A percentile compares a stretch with the other conserved stretches of the same genome.
Conservation (phyloP, 1,284 basidiomycete genomes). For the Pyrrhoderma noxium region DNA sequence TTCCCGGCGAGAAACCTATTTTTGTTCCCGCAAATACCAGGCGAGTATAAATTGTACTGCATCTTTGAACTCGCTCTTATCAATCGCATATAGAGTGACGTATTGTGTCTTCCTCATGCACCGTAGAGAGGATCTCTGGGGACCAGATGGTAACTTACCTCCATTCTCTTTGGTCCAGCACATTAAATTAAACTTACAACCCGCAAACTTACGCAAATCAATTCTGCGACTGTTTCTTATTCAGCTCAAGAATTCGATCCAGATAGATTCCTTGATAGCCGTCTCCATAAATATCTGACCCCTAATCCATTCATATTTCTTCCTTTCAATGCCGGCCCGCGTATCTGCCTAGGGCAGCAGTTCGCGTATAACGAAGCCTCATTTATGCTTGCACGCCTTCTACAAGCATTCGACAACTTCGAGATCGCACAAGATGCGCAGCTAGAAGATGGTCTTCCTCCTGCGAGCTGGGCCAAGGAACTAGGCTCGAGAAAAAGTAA, state of each 20-base stretch:
- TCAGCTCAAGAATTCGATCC: conserved; percentile 40
- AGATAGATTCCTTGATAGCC: conserved; percentile 35
- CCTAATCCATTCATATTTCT: conserved; percentile 42
- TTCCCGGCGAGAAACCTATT: conserved; percentile 35
- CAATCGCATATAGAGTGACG: conserved; percentile 3
- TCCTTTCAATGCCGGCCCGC: conserved; percentile 43
- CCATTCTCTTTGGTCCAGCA: background rate
- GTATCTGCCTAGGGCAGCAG: conserved; percentile 43
- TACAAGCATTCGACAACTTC: conserved; percentile 50
- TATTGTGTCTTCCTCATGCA: conserved; percentile 60
- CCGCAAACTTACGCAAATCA: too few species aligned
- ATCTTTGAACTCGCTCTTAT: background rate
- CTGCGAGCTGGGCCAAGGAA: conserved; percentile 34
- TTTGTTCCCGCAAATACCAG: conserved; percentile 46
- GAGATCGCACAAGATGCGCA: conserved; percentile 39
- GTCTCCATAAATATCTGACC: conserved; percentile 30
- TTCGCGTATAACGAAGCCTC: conserved; percentile 67
- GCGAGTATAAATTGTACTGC: conserved; percentile 26
- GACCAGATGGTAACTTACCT: conserved; percentile 42
- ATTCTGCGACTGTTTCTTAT: background rate
- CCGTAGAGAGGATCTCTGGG: conserved; percentile 56
- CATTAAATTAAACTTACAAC: too few species aligned
- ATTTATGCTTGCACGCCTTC: conserved; percentile 54
- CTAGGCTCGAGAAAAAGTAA: conserved; percentile 1
- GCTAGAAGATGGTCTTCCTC: conserved; percentile 37